Base-by-base conservation (phyloP, 345 rosid genomes). In the Gossypium stocksii region DNA sequence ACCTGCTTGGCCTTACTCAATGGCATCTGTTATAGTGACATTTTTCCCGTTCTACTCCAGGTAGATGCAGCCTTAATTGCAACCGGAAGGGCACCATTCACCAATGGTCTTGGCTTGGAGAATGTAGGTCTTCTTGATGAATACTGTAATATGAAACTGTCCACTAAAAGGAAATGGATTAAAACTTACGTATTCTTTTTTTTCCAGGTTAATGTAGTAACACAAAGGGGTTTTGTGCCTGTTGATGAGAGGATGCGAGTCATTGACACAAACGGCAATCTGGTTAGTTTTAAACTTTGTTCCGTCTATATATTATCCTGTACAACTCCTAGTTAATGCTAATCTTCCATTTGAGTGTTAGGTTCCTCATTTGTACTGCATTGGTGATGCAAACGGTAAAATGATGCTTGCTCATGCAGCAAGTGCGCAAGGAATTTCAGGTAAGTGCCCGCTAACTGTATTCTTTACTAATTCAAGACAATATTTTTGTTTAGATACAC, bases 371-470 rank as follows among this genome's bases (percentile, higher is more conserved):
- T 62, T 95, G 70, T 95, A 86, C 79, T 95, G 99, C 82, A 94
- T 91, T 52, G 97, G 99, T 77, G 98, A 96, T 87, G 97, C 93
- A 44, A 93, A 91, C 68, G 99, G 98, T 76, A 96, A 93, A 87
- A 81, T 96, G 97, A 96, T 96, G 99, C 98, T 96, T 14, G 99
- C 99, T 77, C 99, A 96, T 86, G 93, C 98, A 53, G 98, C 99
- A 53, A 96, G 98, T 81, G 98, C 99, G 63, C 99, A 96, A 87
- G 98, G 99, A 88, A 96, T 96, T 75, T 96, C 98, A 78, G 99
- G 98, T 91, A 81, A 43, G 73, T 74, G 51, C 59, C 48, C 16
- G 67, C 15, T 19, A 34, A 49, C 56, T 23, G 22, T 7, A 15
- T 66, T 41, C 52, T 58, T 64, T 58, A 29, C 23, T 45, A 44